A percentile compares a stretch with the other conserved stretches of the same genome.
Evolutionary conservation across 345 rosid genomes (phyloP).

Genomic region (Citrus reticulata): DNA sequence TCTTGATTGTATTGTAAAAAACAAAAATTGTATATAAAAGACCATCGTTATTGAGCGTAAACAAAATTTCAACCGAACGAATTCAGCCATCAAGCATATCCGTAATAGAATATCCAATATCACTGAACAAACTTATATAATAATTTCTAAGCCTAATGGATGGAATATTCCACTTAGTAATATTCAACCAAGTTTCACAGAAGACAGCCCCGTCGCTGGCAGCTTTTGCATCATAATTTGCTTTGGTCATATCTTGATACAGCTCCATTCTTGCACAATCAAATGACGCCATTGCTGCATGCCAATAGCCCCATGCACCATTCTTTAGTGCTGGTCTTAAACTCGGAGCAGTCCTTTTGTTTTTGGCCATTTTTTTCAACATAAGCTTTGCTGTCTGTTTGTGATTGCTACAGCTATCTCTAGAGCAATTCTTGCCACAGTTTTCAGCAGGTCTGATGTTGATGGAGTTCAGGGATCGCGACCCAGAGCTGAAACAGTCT

Average conservation of each 20-base stretch:
- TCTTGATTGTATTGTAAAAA: too few species aligned
- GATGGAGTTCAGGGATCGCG: not conserved
- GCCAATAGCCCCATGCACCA: not conserved
- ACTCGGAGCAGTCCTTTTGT: not conserved
- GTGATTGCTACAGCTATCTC: not conserved
- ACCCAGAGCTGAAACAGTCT: not conserved
- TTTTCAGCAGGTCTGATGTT: not conserved
- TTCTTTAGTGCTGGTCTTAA: not conserved
- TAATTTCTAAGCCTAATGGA: not conserved
- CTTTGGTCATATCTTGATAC: not conserved
- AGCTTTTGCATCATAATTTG: conserved; percentile 9
- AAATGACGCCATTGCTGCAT: not conserved
- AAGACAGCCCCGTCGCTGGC: conserved; percentile 3
- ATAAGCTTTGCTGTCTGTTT: not conserved
- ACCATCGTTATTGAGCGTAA: not conserved
- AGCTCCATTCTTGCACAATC: not conserved
- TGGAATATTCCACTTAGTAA: not conserved
- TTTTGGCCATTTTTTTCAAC: not conserved
- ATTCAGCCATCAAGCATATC: too few species aligned
- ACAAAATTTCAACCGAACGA: too few species aligned
- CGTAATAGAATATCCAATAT: not conserved
- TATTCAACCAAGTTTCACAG: not conserved
- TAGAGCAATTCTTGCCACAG: not conserved
- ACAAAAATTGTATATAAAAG: too few species aligned
- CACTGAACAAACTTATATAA: not conserved